These are phyloP conservation scores for Zea mays DNA, from an alignment of 176 grass and related monocot species.

Conservation along the genomic window DNA sequence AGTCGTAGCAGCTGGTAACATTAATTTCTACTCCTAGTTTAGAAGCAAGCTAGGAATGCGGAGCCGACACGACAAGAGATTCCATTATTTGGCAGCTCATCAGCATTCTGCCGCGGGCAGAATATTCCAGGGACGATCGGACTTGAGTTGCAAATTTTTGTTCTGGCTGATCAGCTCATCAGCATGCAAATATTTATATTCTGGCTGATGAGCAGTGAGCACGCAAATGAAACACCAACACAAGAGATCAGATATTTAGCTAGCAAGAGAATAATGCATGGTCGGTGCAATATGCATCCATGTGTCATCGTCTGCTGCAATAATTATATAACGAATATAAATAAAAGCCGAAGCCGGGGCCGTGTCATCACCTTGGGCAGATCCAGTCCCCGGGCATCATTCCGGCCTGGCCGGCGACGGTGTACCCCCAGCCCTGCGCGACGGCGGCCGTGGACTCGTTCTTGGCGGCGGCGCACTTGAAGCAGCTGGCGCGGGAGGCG, in stretches of 20 bases:
- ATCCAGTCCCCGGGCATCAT: constrained; percentile 94
- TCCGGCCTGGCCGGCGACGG: constrained; percentile 42
- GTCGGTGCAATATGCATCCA: too few relatives aligned
- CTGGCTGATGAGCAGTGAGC: too few relatives aligned
- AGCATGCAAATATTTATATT: too few relatives aligned
- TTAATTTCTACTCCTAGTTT: background rate
- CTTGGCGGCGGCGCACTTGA: constrained; percentile 81
- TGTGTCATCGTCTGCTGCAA: too few relatives aligned
- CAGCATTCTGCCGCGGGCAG: background rate
- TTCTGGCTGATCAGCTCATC: too few relatives aligned
- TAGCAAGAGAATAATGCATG: too few relatives aligned
- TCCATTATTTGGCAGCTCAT: constrained; percentile 9
- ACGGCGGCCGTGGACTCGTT: constrained; percentile 56
- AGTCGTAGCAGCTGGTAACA: too few relatives aligned
- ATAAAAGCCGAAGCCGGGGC: too few relatives aligned
- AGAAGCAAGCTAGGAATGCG: constrained; percentile 33
- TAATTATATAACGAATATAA: too few relatives aligned
- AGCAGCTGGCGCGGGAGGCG: constrained; percentile 69
- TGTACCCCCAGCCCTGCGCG: constrained; percentile 69
- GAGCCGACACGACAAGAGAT: constrained; percentile 35
- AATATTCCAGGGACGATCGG: background rate
- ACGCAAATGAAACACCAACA: too few relatives aligned
- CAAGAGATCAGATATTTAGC: too few relatives aligned
- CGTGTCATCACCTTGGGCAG: constrained; percentile 52
- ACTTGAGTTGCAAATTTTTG: background rate